These are phyloP conservation scores for Mycena alexandri DNA, from an alignment of 768 basidiomycete genomes.

Conservation along the genomic window DNA sequence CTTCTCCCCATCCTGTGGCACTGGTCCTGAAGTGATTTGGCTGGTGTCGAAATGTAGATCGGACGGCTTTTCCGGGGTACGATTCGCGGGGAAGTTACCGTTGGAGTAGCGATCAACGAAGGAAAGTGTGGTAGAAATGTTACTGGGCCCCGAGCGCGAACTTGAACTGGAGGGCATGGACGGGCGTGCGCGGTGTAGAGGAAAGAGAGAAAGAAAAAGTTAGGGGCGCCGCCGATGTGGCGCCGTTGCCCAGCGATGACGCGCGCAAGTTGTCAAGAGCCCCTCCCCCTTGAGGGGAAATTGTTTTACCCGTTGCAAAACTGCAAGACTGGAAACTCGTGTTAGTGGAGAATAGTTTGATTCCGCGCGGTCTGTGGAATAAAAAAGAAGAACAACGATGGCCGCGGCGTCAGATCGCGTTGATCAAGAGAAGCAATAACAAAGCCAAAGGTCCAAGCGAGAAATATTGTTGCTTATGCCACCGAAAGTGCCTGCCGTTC, in stretches of 20 bases:
- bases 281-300: no score
- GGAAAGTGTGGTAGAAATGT: constrained; percentile 11
- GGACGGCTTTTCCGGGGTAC: constrained; percentile 2
- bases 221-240: not conserved
- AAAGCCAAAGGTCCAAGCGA: not conserved
- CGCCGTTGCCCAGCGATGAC: no score
- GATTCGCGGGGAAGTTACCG: constrained; percentile 10
- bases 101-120: constrained; percentile 9
- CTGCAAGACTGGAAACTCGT: no score
- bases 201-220: not conserved
- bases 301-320: no score
- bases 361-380: no score
- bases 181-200: no score
- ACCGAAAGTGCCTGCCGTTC: no score
- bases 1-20: not conserved
- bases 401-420: not conserved
- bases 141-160: not conserved
- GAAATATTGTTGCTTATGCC: no score
- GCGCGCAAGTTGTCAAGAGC: no score
- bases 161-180: not conserved
- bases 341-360: no score
- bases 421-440: not conserved
- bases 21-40: not conserved
- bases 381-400: no score
- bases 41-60: constrained; percentile 4